Evolutionary conservation across 2,329 filamentous ascomycete genomes (phyloP), one percentile per base, ranked within the genome.

Genomic region (Beauveria rudraprayagi): DNA sequence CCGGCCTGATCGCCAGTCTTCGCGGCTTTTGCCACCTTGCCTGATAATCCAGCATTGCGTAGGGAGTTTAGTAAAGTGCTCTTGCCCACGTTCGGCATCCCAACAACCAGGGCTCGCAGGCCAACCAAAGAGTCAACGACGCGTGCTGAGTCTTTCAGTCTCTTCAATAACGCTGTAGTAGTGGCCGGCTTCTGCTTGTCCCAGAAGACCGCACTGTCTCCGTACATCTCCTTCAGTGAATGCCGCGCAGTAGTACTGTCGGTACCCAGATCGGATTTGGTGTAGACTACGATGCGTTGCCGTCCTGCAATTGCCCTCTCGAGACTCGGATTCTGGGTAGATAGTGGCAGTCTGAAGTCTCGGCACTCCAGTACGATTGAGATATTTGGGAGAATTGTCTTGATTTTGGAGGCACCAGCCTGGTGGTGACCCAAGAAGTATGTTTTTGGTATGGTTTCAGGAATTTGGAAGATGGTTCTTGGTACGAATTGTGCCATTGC

Each of bases 71-170:
- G 84, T n/a, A 99, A 80, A 1, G 92, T 92, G 52, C 91, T 96
- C 76, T 99, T 99, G 41, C 94, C 94, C 0, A 96, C 91, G 71
- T 99, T 99, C 41, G 94, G 94, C 92, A 99, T 97, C 60, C 94
- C 94, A 16, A 97, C 92, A 1, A 97, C 84, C 72, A 99, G 83
- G 61, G 92, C 84, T 54, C 92, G 85, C 66, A 91, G 83, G n/a
- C 92, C 92, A 8, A 90, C 87, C n/a, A 97, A 76, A 24, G 83
- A 83, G 67, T 85, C 73, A 22, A 72, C 65, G 1, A 64, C 65
- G 17, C 58, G 63, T 19, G 74, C 73, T 19, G 69, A 63, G 44
- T 71, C 66, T 43, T 70, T 71, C 19, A 77, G 69, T 37, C 71
- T 68, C 19, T 64, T 65, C 11, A 84, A 70, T 3, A 85, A 71